These are phyloP conservation scores for Stagonosporopsis rhizophila DNA, from an alignment of 2,329 filamentous ascomycete genomes.

Conservation along the genomic window DNA sequence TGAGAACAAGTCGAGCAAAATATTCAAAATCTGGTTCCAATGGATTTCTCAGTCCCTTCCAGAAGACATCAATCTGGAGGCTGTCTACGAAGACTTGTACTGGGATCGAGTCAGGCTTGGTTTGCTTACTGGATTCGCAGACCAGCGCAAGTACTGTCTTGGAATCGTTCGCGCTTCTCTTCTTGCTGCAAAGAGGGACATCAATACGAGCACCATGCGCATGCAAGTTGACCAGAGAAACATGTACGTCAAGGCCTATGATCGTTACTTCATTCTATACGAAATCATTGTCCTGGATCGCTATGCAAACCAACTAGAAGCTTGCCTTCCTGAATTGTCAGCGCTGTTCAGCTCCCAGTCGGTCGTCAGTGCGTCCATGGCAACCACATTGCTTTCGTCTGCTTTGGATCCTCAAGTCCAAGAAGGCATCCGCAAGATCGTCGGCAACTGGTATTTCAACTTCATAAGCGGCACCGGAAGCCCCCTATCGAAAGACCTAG, in stretches of 20 bases:
- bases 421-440: slow-evolving; percentile 55
- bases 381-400: slow-evolving; percentile 52
- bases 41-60: slow-evolving; percentile 38
- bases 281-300: slow-evolving; percentile 58
- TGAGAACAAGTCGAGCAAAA: slow-evolving; percentile 26
- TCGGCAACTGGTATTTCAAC: slow-evolving; percentile 55
- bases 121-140: slow-evolving; percentile 52
- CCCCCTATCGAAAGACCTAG: slow-evolving; percentile 5
- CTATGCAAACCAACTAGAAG: slow-evolving; percentile 58
- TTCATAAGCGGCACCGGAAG: slow-evolving; percentile 24
- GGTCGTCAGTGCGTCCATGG: slow-evolving; percentile 50
- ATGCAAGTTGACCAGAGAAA: slow-evolving; percentile 25
- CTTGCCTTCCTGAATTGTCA: slow-evolving; percentile 54
- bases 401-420: slow-evolving; percentile 52
- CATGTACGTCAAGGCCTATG: slow-evolving; percentile 46
- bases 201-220: slow-evolving; percentile 35
- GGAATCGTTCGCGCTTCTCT: slow-evolving; percentile 54
- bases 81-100: slow-evolving; percentile 44
- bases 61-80: slow-evolving; percentile 27
- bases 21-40: slow-evolving; percentile 48
- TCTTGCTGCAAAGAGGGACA: slow-evolving; percentile 33
- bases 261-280: slow-evolving; percentile 54
- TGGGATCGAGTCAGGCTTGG: slow-evolving; percentile 51
- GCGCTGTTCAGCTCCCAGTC: slow-evolving; percentile 46
- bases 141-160: slow-evolving; percentile 56